phyloP scores from a whole-genome alignment of 2,329 filamentous ascomycete species.

The Ceratocystis alfenasii region DNA sequence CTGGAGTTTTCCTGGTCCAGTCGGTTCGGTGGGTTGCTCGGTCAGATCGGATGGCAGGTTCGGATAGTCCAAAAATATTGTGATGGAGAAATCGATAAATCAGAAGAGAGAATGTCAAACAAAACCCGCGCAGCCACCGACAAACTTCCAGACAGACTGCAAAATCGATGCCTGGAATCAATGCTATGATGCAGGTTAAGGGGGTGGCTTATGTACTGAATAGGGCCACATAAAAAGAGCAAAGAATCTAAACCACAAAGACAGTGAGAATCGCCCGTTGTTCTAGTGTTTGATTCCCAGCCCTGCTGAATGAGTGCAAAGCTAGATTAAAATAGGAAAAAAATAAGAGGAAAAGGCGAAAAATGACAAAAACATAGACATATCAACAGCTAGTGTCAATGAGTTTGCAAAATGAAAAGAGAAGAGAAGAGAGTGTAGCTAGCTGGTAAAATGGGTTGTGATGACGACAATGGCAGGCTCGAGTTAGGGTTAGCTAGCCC shows the following conservation, averaged over 20 bases:
- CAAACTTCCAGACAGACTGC: not conserved
- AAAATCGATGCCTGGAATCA: constrained; percentile 1
- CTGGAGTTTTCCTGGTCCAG: not conserved
- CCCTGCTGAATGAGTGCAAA: not conserved
- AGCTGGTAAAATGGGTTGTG: not conserved
- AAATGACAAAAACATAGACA: not conserved
- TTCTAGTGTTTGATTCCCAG: no score
- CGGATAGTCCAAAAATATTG: no score
- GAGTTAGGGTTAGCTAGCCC: not conserved
- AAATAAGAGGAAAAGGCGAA: not conserved
- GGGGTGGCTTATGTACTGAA: constrained; percentile 9
- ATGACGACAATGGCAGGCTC: not conserved
- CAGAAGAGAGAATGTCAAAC: not conserved
- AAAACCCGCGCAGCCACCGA: not conserved
- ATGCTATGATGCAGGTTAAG: constrained; percentile 8
- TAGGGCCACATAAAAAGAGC: not conserved
- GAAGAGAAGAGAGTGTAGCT: not conserved
- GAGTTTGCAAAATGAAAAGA: not conserved
- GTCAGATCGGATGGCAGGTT: no score
- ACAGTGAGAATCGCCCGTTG: not conserved
- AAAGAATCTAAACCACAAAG: not conserved
- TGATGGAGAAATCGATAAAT: not conserved
- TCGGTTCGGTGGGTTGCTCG: not conserved
- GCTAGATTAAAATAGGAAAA: not conserved
- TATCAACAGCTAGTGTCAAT: not conserved